These are phyloP conservation scores for Dioscorea dumetorum DNA, from an alignment of 106 monocot species.

Conservation along the genomic window DNA sequence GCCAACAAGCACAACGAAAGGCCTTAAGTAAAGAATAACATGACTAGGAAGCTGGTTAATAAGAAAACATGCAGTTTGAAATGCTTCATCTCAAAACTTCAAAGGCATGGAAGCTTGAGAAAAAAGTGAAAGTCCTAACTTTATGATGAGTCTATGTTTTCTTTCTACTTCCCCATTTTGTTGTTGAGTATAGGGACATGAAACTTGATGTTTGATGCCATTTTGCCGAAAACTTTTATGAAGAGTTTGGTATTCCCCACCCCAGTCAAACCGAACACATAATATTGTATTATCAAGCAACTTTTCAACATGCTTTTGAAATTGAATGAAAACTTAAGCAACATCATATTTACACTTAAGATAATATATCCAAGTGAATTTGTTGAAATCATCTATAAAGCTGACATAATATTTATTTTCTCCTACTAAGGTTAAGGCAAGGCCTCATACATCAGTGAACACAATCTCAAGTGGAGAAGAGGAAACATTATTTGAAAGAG, in stretches of 20 bases:
- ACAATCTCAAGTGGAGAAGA: background rate
- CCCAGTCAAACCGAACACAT: background rate
- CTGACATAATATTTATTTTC: background rate
- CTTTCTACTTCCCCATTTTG: background rate
- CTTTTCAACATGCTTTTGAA: background rate
- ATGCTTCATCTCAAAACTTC: background rate
- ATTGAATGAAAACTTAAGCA: background rate
- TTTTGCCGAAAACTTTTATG: background rate
- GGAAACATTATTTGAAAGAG: background rate
- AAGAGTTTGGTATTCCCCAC: background rate
- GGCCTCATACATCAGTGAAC: background rate
- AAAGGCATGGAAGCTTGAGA: background rate
- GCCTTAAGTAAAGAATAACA: background rate
- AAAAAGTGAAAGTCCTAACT: background rate
- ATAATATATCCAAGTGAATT: background rate
- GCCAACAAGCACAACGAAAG: constrained; percentile 13
- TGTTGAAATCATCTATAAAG: background rate
- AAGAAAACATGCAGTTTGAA: background rate
- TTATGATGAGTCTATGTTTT: background rate
- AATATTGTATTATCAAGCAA: background rate
- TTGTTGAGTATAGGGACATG: background rate
- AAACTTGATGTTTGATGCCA: background rate
- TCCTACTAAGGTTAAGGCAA: background rate
- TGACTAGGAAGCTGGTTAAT: background rate
- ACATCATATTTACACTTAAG: background rate